Base-by-base conservation (phyloP, 176 grass and related monocot species). In the Carex littledalei region DNA sequence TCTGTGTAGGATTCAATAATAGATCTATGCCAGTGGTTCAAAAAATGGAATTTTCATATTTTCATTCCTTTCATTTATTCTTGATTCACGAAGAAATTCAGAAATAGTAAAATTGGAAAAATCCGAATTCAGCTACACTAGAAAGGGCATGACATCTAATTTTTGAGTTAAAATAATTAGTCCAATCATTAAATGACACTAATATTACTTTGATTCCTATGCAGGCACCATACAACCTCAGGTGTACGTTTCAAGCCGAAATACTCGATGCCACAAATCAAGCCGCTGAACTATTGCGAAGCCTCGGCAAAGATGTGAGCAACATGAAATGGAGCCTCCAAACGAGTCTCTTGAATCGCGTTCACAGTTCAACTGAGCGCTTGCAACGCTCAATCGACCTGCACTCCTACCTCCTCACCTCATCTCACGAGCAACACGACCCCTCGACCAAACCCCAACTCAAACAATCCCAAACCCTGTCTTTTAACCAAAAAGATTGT, bases 151-250 rank as follows among this genome's bases (percentile, higher is more conserved):
- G 6, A 45, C 41, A 6, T 45, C 41, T 45, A 8, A 45, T 59
- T 59, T 59, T 59, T 6, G 4, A 18, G 45, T 24, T 63, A 22
- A 64, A 26, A 37, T 39, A 18, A 6, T 18, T 14, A 68, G 29
- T 21, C 57, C 58, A 88, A 73, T 88, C 66, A 57, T 47, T 15
- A 75, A 65, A 70, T 74, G 78, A 87, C 24, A 60, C 24, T 59
- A 82, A 16, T 88, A 71, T 8, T 3, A 10, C 3, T 52, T 20
- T 56, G 49, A 26, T 64, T 67, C 22, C 55, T 52, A 58, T 86
- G 85, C 77, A 97, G 94, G 91, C 94, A 62, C 91, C 94, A 50
- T 93, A 93, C 64, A 90, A 93, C 68, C 87, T 97, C 52, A 91
- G 89, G 24, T 97, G 88, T 26, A 85, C 94, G 61, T 97, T 97